Conservation (phyloP, 352 stramenopile species). For the Phytophthora chlamydospora region DNA sequence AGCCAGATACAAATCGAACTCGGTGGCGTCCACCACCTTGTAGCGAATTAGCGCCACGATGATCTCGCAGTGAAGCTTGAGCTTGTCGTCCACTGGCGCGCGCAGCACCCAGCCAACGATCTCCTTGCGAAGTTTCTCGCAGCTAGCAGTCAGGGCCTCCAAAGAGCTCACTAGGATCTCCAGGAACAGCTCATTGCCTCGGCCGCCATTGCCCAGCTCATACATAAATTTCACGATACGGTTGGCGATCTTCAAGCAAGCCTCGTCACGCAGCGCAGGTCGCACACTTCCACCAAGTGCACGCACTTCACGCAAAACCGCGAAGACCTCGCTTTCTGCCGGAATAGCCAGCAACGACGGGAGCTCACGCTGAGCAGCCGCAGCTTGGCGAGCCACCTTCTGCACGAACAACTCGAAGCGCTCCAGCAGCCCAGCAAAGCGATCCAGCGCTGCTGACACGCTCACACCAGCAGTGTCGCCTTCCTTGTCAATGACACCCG, state of each 20-base stretch:
- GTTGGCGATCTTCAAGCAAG: conserved; percentile 95
- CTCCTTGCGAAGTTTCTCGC: conserved; percentile 94
- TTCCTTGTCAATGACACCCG: conserved; percentile 50
- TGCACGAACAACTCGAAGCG: conserved; percentile 91
- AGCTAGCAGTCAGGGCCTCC: conserved; percentile 92
- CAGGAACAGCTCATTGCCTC: conserved; percentile 92
- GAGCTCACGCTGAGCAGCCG: conserved; percentile 75
- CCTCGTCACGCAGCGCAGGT: conserved; percentile 85
- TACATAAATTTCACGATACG: conserved; percentile 98
- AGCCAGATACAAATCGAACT: conserved; percentile 96
- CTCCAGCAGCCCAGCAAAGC: conserved; percentile 84
- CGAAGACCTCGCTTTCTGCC: conserved; percentile 85
- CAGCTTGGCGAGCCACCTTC: conserved; percentile 80
- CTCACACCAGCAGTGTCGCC: conserved; percentile 60
- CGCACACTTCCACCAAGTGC: conserved; percentile 79
- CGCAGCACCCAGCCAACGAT: conserved; percentile 95
- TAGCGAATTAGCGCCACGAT: conserved; percentile 95
- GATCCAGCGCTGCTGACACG: conserved; percentile 75
- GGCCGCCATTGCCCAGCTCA: conserved; percentile 83
- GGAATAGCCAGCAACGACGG: conserved; percentile 74
- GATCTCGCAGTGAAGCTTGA: conserved; percentile 96
- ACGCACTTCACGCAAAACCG: conserved; percentile 79
- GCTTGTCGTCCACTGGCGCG: conserved; percentile 93
- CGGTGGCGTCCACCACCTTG: conserved; percentile 92
- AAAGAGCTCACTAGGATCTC: conserved; percentile 96